A percentile compares a stretch with the other conserved stretches of the same genome.
Evolutionary conservation across 2,329 filamentous ascomycete genomes (phyloP).

Genomic region (Elsinoe arachidis): DNA sequence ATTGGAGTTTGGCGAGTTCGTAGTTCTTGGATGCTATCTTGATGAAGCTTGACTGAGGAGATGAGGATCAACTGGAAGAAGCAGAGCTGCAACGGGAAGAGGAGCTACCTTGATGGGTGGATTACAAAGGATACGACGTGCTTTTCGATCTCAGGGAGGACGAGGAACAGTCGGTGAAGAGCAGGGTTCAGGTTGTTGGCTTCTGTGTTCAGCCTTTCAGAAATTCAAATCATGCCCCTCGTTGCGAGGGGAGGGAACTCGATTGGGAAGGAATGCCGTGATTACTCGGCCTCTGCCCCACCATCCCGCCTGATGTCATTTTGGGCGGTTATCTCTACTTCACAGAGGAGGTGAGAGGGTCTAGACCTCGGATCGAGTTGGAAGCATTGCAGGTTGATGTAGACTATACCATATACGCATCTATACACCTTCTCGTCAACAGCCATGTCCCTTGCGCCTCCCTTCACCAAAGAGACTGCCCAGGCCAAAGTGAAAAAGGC

Average conservation of each 20-base stretch:
- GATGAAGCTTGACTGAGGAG: neutral
- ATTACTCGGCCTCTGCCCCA: neutral
- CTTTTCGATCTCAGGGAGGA: neutral
- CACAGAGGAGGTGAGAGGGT: no score
- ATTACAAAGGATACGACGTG: neutral
- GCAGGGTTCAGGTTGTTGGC: neutral
- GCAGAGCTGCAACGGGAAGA: neutral
- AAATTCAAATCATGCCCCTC: constrained; percentile 13
- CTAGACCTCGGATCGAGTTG: no score
- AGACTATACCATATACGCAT: no score
- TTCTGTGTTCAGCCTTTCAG: neutral
- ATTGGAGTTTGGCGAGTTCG: neutral
- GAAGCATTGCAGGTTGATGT: no score
- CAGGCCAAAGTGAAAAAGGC: constrained; percentile 71
- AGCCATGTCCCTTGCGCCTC: constrained; percentile 48
- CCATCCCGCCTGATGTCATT: constrained; percentile 12
- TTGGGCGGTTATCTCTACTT: neutral
- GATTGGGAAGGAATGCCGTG: neutral
- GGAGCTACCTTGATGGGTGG: constrained; percentile 1
- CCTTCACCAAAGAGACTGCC: constrained; percentile 67
- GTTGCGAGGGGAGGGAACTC: neutral
- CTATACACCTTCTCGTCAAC: no score
- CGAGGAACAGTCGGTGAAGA: neutral
- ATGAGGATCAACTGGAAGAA: neutral
- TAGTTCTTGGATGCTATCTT: neutral